Base-by-base conservation (phyloP, 140 eudicot genomes). In the Bidens hawaiensis region DNA sequence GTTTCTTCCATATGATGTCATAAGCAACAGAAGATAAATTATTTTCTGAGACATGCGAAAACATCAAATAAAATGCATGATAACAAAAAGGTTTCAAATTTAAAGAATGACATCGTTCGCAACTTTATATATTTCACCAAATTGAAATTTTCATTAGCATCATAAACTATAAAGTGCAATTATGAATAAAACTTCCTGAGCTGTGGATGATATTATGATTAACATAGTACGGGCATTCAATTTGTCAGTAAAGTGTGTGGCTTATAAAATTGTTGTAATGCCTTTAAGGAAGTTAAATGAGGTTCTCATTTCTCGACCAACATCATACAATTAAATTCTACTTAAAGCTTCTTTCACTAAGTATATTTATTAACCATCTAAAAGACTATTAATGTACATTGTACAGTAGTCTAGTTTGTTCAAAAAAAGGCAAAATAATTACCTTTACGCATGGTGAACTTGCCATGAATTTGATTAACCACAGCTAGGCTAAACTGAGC, bases 401-500 rank as follows among this genome's bases (percentile, higher is more conserved):
- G n/a, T n/a, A n/a, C n/a, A n/a, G 30, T 23, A 30, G 28, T 69
- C 59, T 43, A 21, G 60, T 46, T 45, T 15, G 68, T 33, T 22
- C 38, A 9, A 22, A 23, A 48, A 34, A 12, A 10, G 10, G 42
- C 47, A 17, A 18, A 23, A 33, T 21, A 27, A 30, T 26, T 76
- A 90, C 97, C 97, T 83, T 90, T 90, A 51, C 85, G 78, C 74
- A 86, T 70, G 21, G 85, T 81, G 66, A 68, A 73, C 59, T 81
- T 86, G 75, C 43, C 70, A 63, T 83, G 87, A 59, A 77, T 51
- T 60, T 90, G 97, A 79, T 90, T 86, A 53, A 77, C 62, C 74
- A 90, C 88, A 14, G 94, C 73, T 68, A 90, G 76, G 69, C 90
- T 90, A 61, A 90, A 90, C 42, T 87, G 94, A n/a, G 97, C 95